These are phyloP conservation scores for Oxytropis ochrocephala DNA, from an alignment of 306 rosid species.

Conservation along the genomic window DNA sequence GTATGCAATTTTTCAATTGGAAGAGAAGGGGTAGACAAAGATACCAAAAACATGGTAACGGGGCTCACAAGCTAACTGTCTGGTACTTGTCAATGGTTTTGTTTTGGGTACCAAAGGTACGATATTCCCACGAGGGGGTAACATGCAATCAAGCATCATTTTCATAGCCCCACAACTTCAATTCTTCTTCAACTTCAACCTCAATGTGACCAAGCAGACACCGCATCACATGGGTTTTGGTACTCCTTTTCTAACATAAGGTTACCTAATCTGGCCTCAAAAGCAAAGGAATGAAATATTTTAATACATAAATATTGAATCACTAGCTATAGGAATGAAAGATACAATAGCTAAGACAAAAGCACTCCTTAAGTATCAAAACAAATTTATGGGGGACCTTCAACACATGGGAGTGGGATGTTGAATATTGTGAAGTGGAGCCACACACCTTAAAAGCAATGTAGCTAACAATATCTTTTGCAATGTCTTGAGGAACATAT, in stretches of 20 bases:
- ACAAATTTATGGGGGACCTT: conserved; percentile 79
- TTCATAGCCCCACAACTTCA: conserved; percentile 44
- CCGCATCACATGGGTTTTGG: conserved; percentile 85
- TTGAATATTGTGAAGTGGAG: conserved; percentile 44
- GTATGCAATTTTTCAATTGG: background rate
- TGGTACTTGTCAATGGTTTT: conserved; percentile 45
- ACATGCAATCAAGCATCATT: conserved; percentile 63
- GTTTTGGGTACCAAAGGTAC: conserved; percentile 51
- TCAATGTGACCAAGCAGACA: conserved; percentile 57
- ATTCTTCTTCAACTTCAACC: conserved; percentile 28
- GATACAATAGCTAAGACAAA: conserved; percentile 77
- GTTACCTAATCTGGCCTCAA: conserved; percentile 55
- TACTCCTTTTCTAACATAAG: conserved; percentile 37
- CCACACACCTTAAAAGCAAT: conserved; percentile 34
- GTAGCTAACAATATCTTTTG: conserved; percentile 36
- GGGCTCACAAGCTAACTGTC: conserved; percentile 26
- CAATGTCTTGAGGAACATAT: background rate
- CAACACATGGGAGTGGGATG: conserved; percentile 83
- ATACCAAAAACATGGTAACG: background rate
- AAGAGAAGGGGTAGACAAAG: background rate
- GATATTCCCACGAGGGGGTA: conserved; percentile 93
- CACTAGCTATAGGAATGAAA: conserved; percentile 46
- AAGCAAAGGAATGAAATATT: conserved; percentile 20
- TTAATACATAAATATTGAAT: conserved; percentile 10
- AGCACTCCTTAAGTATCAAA: conserved; percentile 41